phyloP scores from a whole-genome alignment of 805 yeast species.

The Soucietia sequanensis region DNA sequence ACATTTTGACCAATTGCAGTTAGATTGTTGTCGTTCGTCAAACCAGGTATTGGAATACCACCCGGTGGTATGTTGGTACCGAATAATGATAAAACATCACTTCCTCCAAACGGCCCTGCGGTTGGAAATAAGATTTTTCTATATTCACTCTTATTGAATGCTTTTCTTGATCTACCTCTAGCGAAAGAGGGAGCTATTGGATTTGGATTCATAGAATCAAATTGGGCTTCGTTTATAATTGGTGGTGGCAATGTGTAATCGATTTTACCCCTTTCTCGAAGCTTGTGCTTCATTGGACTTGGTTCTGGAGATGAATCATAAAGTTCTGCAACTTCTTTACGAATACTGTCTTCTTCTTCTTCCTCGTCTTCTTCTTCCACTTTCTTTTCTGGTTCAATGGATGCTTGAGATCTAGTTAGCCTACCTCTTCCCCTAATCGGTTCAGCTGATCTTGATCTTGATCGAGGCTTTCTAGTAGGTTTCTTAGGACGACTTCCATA shows the following conservation, averaged over 20 bases:
- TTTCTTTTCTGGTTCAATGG: slow-evolving; percentile 5
- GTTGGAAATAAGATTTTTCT: slow-evolving; percentile 83
- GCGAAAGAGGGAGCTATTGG: slow-evolving; percentile 19
- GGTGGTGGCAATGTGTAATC: slow-evolving; percentile 88
- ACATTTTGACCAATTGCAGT: slow-evolving; percentile 34
- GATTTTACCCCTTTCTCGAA: slow-evolving; percentile 56
- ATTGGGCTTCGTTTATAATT: slow-evolving; percentile 43
- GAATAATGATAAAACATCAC: slow-evolving; percentile 83
- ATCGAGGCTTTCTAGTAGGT: slow-evolving; percentile 12
- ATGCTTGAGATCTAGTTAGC: slow-evolving; percentile 16
- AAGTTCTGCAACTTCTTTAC: slow-evolving; percentile 65
- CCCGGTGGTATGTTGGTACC: slow-evolving; percentile 62
- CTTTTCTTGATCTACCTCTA: slow-evolving; percentile 39
- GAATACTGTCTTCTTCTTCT: slow-evolving; percentile 40
- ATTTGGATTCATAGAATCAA: slow-evolving; percentile 9
- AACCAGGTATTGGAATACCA: slow-evolving; percentile 40
- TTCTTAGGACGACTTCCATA: slow-evolving; percentile 13
- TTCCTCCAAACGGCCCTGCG: slow-evolving; percentile 97
- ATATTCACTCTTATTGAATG: slow-evolving; percentile 43
- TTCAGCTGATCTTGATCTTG: slow-evolving; percentile 24
- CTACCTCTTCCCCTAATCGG: slow-evolving; percentile 17
- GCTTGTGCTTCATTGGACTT: slow-evolving; percentile 42
- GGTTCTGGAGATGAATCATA: slow-evolving; percentile 61
- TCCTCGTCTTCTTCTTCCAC: slow-evolving; percentile 15
- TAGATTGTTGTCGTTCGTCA: slow-evolving; percentile 21